Evolutionary conservation across 1,284 basidiomycete genomes (phyloP).

Genomic region (Neonothopanus nambi): DNA sequence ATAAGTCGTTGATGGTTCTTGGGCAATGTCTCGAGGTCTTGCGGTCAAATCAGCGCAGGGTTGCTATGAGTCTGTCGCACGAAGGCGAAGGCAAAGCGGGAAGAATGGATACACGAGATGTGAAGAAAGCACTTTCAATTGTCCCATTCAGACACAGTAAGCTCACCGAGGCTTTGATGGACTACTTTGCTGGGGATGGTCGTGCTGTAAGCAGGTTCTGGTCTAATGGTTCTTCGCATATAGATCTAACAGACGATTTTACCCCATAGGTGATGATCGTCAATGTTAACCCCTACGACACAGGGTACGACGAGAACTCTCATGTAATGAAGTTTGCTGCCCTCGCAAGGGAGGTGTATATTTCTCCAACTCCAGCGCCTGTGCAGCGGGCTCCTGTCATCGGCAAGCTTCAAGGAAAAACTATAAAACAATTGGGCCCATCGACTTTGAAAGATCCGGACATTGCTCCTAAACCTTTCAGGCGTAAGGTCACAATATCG

Average conservation of each 20-base stretch:
- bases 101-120: constrained; percentile 66
- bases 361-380: constrained; percentile 62
- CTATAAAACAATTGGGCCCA: constrained; percentile 37
- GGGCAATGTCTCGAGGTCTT: constrained; percentile 97
- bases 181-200: constrained; percentile 95
- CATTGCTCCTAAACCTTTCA: constrained; percentile 43
- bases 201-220: constrained; percentile 60
- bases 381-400: constrained; percentile 38
- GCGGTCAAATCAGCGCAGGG: constrained; percentile 83
- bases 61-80: constrained; percentile 52
- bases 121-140: constrained; percentile 73
- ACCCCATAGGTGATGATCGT: constrained; percentile 88
- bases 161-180: constrained; percentile 94
- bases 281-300: constrained; percentile 98
- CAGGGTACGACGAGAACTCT: constrained; percentile 96
- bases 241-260: background rate
- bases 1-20: constrained; percentile 97
- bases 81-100: constrained; percentile 47
- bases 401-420: constrained; percentile 36
- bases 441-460: constrained; percentile 34
- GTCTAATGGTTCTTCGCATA: constrained; percentile 4
- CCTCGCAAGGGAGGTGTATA: constrained; percentile 87
- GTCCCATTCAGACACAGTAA: constrained; percentile 97
- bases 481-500: constrained; percentile 68
- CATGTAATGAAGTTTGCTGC: constrained; percentile 99